Evolutionary conservation across 2,329 filamentous ascomycete species (phyloP).

Genomic region (Camillea tinctor): DNA sequence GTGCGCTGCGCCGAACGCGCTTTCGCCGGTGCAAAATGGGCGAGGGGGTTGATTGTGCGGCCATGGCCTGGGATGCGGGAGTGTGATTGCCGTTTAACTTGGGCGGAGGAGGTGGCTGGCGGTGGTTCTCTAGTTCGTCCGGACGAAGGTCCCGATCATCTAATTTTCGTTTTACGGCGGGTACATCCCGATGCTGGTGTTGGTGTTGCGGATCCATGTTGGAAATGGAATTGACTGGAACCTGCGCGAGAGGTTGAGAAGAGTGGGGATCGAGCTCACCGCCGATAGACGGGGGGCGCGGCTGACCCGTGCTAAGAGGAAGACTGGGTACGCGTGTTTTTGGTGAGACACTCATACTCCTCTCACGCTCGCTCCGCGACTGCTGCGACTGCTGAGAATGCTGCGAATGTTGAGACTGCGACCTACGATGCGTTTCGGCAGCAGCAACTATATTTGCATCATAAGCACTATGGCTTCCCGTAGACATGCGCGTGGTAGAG

Average conservation of each 20-base stretch:
- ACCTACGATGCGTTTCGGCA: constrained; percentile 46
- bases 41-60: constrained; percentile 31
- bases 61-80: constrained; percentile 16
- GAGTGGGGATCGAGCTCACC: constrained; percentile 40
- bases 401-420: constrained; percentile 42
- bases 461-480: constrained; percentile 43
- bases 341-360: constrained; percentile 74
- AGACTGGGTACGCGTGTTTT: constrained; percentile 65
- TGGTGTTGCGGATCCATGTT: constrained; percentile 30
- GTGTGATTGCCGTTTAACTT: constrained; percentile 44
- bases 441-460: constrained; percentile 26
- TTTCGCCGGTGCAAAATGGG: constrained; percentile 39
- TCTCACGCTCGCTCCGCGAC: constrained; percentile 62
- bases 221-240: constrained; percentile 25
- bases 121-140: constrained; percentile 50
- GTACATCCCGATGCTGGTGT: constrained; percentile 34
- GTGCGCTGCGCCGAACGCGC: constrained; percentile 35
- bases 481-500: constrained; percentile 39
- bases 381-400: constrained; percentile 46
- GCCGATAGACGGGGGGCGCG: constrained; percentile 22
- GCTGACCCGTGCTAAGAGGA: constrained; percentile 29
- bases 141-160: constrained; percentile 48
- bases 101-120: constrained; percentile 48
- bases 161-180: constrained; percentile 48
- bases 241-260: constrained; percentile 16